Conservation (phyloP, 495 filamentous ascomycete genomes). For the Pyronema domesticum region DNA sequence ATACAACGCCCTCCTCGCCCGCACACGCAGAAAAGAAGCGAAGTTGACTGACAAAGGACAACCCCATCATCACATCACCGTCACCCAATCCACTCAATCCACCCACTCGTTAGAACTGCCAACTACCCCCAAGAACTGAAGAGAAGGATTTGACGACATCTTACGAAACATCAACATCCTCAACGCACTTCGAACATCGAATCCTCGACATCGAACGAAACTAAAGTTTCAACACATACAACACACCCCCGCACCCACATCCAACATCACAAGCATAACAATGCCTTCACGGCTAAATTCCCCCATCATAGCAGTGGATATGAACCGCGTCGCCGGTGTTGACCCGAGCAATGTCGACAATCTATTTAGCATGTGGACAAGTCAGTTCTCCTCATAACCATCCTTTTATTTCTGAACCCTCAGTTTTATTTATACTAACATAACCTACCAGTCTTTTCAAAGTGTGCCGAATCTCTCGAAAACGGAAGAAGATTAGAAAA, state of each 20-base stretch:
- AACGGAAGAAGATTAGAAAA: slow-evolving; percentile 88
- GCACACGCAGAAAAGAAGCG: too few relatives aligned
- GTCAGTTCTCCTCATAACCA: slow-evolving; percentile 38
- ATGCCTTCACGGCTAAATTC: slow-evolving; percentile 49
- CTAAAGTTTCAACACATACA: too few relatives aligned
- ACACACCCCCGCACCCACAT: not conserved
- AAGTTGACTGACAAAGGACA: too few relatives aligned
- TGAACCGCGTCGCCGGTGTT: slow-evolving; percentile 77
- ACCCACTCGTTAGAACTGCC: too few relatives aligned
- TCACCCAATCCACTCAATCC: too few relatives aligned
- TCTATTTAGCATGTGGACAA: slow-evolving; percentile 94
- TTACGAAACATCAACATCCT: too few relatives aligned
- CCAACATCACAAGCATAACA: not conserved
- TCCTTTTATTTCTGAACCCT: not conserved
- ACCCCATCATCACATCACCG: too few relatives aligned
- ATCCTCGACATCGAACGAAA: too few relatives aligned
- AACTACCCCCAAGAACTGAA: too few relatives aligned
- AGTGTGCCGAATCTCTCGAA: slow-evolving; percentile 86
- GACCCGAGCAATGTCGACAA: slow-evolving; percentile 84
- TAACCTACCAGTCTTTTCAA: slow-evolving; percentile 62
- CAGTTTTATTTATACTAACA: slow-evolving; percentile 17
- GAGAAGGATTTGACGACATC: too few relatives aligned
- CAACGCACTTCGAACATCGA: too few relatives aligned
- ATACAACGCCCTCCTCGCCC: too few relatives aligned
- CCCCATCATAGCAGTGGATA: slow-evolving; percentile 65